Percentiles rank a stretch among this genome's conserved stretches.
These are phyloP conservation scores for Podospora pseudoanserina DNA, from an alignment of 495 filamentous ascomycete species.

Conservation along the genomic window DNA sequence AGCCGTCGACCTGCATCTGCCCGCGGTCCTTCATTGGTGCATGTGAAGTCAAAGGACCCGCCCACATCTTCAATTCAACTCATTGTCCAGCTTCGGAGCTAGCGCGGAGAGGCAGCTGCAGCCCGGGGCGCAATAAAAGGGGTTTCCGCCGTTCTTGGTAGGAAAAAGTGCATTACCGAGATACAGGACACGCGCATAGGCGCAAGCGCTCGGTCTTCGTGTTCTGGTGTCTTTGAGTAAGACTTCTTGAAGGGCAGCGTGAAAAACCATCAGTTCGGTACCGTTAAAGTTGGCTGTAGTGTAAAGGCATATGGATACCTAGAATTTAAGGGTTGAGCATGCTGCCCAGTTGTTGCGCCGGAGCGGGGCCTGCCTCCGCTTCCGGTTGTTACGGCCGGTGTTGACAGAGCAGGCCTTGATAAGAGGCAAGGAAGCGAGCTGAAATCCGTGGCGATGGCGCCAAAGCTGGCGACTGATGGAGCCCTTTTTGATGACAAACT, in stretches of 20 bases:
- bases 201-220: conserved; percentile 2
- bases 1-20: neutral
- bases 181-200: conserved; percentile 6
- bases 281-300: neutral
- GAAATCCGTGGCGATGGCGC: neutral
- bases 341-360: neutral
- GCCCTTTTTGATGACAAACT: conserved; percentile 4
- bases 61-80: conserved; percentile 7
- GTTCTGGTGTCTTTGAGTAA: conserved; percentile 4
- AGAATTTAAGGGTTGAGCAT: too few relatives aligned
- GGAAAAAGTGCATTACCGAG: conserved; percentile 10
- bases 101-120: neutral
- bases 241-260: neutral
- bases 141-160: neutral
- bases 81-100: neutral
- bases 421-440: too few relatives aligned
- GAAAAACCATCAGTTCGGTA: neutral
- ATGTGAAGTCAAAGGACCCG: neutral
- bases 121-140: conserved; percentile 3
- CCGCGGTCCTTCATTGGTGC: conserved; percentile 13
- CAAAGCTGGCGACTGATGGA: neutral
- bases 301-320: too few relatives aligned
- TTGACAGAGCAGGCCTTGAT: neutral
- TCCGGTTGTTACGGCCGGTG: neutral
- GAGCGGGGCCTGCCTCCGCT: neutral